phyloP scores from a whole-genome alignment of 2,329 filamentous ascomycete species.

The Nothopassalora personata region DNA sequence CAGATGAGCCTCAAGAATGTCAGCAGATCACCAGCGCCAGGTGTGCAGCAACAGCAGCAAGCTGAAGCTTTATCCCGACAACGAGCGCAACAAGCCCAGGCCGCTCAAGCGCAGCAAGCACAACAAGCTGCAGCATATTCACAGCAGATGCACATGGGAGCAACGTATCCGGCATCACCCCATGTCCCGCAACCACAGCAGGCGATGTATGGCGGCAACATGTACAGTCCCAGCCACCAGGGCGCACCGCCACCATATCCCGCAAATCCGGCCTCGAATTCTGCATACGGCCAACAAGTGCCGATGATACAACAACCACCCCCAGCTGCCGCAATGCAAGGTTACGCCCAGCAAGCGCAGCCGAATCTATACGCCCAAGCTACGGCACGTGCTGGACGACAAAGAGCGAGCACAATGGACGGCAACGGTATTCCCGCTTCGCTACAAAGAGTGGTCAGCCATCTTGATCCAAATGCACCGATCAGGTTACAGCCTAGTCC shows the following conservation, averaged over 20 bases:
- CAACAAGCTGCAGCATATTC: slow-evolving; percentile 13
- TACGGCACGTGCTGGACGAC: slow-evolving; percentile 70
- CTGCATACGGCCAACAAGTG: slow-evolving; percentile 66
- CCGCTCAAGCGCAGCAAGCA: slow-evolving; percentile 40
- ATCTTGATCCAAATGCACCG: slow-evolving; percentile 88
- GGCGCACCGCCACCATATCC: slow-evolving; percentile 75
- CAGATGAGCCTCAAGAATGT: slow-evolving; percentile 94
- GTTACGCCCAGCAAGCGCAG: slow-evolving; percentile 48
- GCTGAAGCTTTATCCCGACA: slow-evolving; percentile 93
- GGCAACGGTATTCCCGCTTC: slow-evolving; percentile 84
- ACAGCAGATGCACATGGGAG: slow-evolving; percentile 22
- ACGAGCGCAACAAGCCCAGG: slow-evolving; percentile 58
- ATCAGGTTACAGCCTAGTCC: slow-evolving; percentile 93
- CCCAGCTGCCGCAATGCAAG: slow-evolving; percentile 36
- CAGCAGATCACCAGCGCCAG: slow-evolving; percentile 83
- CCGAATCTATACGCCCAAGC: slow-evolving; percentile 71
- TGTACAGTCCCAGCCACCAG: slow-evolving; percentile 64
- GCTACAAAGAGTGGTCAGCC: slow-evolving; percentile 90
- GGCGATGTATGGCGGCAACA: slow-evolving; percentile 66
- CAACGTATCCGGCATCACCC: slow-evolving; percentile 40
- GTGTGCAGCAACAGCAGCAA: slow-evolving; percentile 92
- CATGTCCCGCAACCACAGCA: slow-evolving; percentile 31
- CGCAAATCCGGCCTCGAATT: slow-evolving; percentile 52
- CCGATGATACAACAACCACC: slow-evolving; percentile 56
- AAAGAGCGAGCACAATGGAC: slow-evolving; percentile 94